Evolutionary conservation across 2,329 filamentous ascomycete species (phyloP).

Genomic region (Clarireedia sp.): DNA sequence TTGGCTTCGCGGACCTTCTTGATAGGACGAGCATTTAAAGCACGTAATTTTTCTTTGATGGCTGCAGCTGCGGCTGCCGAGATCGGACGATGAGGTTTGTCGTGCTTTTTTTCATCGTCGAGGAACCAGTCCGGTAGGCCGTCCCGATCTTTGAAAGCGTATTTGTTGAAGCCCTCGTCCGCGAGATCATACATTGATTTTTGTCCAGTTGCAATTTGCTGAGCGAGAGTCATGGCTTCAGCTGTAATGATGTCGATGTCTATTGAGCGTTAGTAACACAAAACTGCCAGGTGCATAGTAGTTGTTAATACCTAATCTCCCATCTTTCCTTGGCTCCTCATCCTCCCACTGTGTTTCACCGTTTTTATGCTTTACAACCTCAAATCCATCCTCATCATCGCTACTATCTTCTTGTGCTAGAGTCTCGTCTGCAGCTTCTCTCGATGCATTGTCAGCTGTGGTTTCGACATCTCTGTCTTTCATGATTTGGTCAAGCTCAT

Average conservation of each 20-base stretch:
- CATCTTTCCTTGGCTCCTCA: slow-evolving; percentile 54
- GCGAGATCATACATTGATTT: slow-evolving; percentile 71
- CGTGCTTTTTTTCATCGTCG: slow-evolving; percentile 81
- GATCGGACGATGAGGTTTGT: slow-evolving; percentile 79
- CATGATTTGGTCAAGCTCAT: slow-evolving; percentile 27
- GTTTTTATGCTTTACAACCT: slow-evolving; percentile 47
- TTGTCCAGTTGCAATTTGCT: slow-evolving; percentile 80
- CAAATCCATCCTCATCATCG: slow-evolving; percentile 46
- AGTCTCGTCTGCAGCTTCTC: slow-evolving; percentile 17
- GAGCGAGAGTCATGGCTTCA: slow-evolving; percentile 95
- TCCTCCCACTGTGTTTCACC: slow-evolving; percentile 57
- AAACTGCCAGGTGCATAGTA: not conserved
- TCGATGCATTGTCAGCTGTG: slow-evolving; percentile 28
- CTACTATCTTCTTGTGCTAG: slow-evolving; percentile 14
- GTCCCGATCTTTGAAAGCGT: slow-evolving; percentile 81
- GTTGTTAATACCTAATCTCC: slow-evolving; percentile 44
- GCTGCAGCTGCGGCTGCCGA: slow-evolving; percentile 81
- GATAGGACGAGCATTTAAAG: slow-evolving; percentile 91
- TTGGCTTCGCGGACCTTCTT: slow-evolving; percentile 98
- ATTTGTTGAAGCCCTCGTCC: slow-evolving; percentile 91
- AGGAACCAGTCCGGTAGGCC: slow-evolving; percentile 97
- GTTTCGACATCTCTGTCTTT: slow-evolving; percentile 17
- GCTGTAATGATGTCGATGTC: slow-evolving; percentile 99
- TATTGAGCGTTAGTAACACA: slow-evolving; percentile 28
- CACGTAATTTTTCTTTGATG: slow-evolving; percentile 89